Evolutionary conservation across 2,329 filamentous ascomycete species (phyloP).

Genomic region (Penicillium expansum): DNA sequence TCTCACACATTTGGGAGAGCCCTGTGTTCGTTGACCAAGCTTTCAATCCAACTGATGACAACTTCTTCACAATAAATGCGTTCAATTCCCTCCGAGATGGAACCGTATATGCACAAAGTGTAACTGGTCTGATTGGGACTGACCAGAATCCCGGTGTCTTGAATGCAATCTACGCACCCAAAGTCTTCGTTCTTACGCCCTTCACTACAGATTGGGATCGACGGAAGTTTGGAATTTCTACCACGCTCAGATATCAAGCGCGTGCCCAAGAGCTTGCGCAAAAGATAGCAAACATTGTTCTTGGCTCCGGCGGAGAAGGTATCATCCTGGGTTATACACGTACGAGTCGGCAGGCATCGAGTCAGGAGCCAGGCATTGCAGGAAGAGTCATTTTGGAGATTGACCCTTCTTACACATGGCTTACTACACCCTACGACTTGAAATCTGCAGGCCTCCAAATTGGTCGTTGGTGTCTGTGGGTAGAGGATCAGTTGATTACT

Average conservation of each 20-base stretch:
- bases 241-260: background rate
- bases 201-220: background rate
- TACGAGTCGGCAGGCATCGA: background rate
- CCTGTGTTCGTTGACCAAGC: background rate
- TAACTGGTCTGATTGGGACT: background rate
- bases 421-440: background rate
- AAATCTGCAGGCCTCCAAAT: background rate
- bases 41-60: background rate
- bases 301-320: background rate
- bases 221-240: background rate
- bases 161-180: conserved; percentile 2
- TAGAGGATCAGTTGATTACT: background rate
- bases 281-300: background rate
- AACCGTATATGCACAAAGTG: background rate
- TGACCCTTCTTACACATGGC: background rate
- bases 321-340: background rate
- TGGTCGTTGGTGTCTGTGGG: conserved; percentile 2
- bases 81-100: conserved; percentile 1
- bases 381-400: conserved; percentile 2
- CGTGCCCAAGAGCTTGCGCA: background rate
- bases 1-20: conserved; percentile 1
- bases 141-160: background rate
- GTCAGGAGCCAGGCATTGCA: conserved; percentile 1
- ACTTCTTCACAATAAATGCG: background rate
- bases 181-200: conserved; percentile 1